Conservation (phyloP, 306 rosid species). For the Acacia melanoxylon region DNA sequence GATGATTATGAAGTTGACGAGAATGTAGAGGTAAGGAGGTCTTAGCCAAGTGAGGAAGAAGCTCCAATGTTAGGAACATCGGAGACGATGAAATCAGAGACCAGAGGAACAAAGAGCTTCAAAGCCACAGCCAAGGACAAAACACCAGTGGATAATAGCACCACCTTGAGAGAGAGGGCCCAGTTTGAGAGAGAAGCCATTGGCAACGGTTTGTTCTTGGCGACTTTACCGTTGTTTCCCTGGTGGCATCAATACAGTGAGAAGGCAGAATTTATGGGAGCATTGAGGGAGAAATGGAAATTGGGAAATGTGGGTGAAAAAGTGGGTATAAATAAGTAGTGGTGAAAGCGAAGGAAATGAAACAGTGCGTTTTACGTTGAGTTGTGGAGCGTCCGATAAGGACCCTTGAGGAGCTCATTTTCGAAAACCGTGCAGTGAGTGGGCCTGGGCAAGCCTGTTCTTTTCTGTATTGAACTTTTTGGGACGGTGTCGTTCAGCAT, state of each 20-base stretch:
- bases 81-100: not conserved
- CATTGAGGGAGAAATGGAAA: not conserved
- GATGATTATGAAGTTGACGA: not conserved
- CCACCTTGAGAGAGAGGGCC: not conserved
- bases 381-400: conserved; percentile 26
- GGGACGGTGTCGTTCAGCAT: conserved; percentile 37
- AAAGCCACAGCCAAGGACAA: not conserved
- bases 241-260: not conserved
- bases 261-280: not conserved
- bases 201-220: not conserved
- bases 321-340: not conserved
- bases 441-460: not conserved
- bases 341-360: not conserved
- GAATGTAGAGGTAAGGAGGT: conserved; percentile 15
- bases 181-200: conserved; percentile 2
- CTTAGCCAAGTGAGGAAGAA: not conserved
- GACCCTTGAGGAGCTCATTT: not conserved
- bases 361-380: not conserved
- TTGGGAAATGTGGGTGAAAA: not conserved
- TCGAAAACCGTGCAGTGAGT: not conserved
- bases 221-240: not conserved
- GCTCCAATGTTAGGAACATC: conserved; percentile 7
- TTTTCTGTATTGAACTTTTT: not conserved
- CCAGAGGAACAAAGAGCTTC: not conserved
- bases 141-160: not conserved